Base-by-base conservation (phyloP, 1,284 basidiomycete species). In the Ganoderma lingzhi region DNA sequence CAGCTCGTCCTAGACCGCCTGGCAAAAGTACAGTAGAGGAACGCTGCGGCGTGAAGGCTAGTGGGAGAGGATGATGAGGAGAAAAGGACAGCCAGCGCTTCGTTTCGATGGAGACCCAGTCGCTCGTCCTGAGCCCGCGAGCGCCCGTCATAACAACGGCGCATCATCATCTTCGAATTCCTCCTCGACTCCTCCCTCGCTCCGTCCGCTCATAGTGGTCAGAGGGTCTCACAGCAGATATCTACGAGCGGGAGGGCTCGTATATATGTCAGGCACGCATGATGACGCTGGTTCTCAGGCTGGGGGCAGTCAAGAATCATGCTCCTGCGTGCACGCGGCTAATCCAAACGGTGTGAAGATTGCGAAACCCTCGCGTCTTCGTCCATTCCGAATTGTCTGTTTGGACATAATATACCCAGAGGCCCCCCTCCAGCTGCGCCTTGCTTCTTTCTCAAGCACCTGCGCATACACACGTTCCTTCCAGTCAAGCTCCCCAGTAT, bases 1-100 rank as follows among this genome's bases (percentile, higher is more conserved):
- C 72, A 73, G 72, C 71, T 71, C 70, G 72, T 71, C 72, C 72
- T 63, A 51, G 70, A 61, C 64, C 66, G 48, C 71, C 70, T 65
- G 60, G 70, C 28, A 30, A 51, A 62, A n/a, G 62, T 12, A 51
- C 9, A 45, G 53, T 45, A 59, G 60, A 51, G 64, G 48, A 15
- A 51, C 23, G 35, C 17, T 32, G 68, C 28, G 65, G 67, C 39
- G 62, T 59, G 48, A 19, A 37, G 39, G 62, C 23, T 10, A 28
- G 44, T 17, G 14, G 32, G 28, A 10, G 44, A 55, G 64, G 66
- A 63, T 32, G 48, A 23, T n/a, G 17, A 39, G 62, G 39, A 39
- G 32, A 44, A 60, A 45, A 63, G 65, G 56, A 61, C 23, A 17
- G 28, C 37, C 6, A 35, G 39, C 44, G 51, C 42, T 44, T 62